Percentiles rank a stretch among this genome's conserved stretches.
phyloP scores from a whole-genome alignment of 805 yeast genomes.

The Saturnispora bothae region DNA sequence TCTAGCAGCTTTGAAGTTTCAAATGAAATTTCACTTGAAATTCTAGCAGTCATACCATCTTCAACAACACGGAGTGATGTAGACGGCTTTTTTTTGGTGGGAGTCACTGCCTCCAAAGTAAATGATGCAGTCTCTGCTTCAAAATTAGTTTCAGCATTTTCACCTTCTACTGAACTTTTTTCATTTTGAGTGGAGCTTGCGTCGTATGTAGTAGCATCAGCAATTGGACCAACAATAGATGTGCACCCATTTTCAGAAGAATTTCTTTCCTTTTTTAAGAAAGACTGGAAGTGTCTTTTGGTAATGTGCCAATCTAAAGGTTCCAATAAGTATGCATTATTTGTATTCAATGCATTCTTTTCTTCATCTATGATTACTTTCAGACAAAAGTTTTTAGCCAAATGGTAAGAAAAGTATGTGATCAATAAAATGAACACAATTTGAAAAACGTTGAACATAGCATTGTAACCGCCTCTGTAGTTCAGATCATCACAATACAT shows the following conservation, averaged over 20 bases:
- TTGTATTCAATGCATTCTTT: background rate
- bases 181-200: background rate
- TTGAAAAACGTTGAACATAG: constrained; percentile 3
- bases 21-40: background rate
- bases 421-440: background rate
- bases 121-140: background rate
- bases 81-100: background rate
- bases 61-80: background rate
- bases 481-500: constrained; percentile 4
- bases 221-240: too few species aligned
- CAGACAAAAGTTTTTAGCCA: background rate
- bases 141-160: background rate
- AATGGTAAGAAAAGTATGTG: background rate
- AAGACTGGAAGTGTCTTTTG: background rate
- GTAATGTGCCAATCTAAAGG: background rate
- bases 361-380: background rate
- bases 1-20: background rate
- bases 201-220: too few species aligned
- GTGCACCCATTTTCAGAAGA: too few species aligned
- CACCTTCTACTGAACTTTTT: background rate
- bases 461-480: constrained; percentile 4
- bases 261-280: background rate
- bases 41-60: background rate
- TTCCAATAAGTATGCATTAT: background rate
- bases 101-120: background rate